Percentiles rank a stretch among this genome's conserved stretches.
Conservation (phyloP, 78 protist genomes). For the Dictyostelium intermedium region DNA sequence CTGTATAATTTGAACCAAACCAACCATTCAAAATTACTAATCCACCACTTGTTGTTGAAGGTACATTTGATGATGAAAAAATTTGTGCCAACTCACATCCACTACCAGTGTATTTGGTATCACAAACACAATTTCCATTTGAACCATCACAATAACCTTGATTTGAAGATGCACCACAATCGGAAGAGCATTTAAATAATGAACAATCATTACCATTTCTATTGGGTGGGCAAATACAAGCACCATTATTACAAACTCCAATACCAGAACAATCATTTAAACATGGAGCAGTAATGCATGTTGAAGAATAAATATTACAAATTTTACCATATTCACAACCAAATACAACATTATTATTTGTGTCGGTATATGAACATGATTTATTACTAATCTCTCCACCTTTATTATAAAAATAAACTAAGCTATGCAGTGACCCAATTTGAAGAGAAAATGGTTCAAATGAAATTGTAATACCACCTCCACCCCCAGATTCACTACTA, state of each 20-base stretch:
- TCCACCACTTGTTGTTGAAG: not conserved
- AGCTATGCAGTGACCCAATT: not conserved
- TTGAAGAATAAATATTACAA: not conserved
- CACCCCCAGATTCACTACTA: too few relatives aligned
- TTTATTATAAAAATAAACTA: not conserved
- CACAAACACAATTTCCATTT: not conserved
- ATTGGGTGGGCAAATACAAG: not conserved
- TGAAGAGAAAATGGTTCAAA: not conserved
- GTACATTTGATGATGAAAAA: not conserved
- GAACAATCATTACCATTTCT: not conserved
- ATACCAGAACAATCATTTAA: not conserved
- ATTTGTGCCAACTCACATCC: not conserved
- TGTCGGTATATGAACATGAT: not conserved
- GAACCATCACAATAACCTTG: not conserved
- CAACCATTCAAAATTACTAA: not conserved
- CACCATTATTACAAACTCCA: not conserved
- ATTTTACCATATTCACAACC: not conserved
- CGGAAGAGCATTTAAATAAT: not conserved
- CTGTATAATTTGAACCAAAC: not conserved
- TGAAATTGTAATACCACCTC: not conserved
- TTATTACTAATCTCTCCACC: not conserved
- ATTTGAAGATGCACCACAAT: not conserved
- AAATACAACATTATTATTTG: too few relatives aligned
- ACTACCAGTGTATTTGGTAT: not conserved
- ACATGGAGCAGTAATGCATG: not conserved